Evolutionary conservation across 441 rosid species (phyloP).

Genomic region (Arabidopsis lyrata): DNA sequence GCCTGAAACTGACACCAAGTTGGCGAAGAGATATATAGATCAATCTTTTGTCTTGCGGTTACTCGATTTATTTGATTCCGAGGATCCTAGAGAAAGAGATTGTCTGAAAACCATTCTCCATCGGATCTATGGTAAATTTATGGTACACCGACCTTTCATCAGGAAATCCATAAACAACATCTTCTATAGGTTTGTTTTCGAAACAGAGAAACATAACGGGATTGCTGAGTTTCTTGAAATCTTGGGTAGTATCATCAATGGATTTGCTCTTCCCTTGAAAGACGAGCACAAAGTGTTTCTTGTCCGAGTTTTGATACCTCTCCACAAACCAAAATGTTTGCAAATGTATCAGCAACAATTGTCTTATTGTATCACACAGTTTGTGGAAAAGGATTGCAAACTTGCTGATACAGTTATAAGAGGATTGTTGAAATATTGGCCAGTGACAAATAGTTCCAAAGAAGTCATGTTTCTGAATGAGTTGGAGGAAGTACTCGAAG

Average conservation of each 20-base stretch:
- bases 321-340: slow-evolving; percentile 78
- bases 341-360: slow-evolving; percentile 78
- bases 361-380: slow-evolving; percentile 75
- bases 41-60: slow-evolving; percentile 66
- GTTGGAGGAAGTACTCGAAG: slow-evolving; percentile 76
- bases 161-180: slow-evolving; percentile 74
- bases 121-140: slow-evolving; percentile 75
- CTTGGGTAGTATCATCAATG: slow-evolving; percentile 78
- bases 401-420: slow-evolving; percentile 71
- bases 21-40: slow-evolving; percentile 67
- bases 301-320: slow-evolving; percentile 68
- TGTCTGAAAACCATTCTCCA: slow-evolving; percentile 74
- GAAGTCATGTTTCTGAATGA: slow-evolving; percentile 77
- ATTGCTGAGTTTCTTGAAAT: slow-evolving; percentile 77
- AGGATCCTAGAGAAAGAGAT: slow-evolving; percentile 85
- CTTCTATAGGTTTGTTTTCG: slow-evolving; percentile 67
- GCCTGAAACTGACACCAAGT: slow-evolving; percentile 72
- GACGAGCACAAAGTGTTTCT: slow-evolving; percentile 82
- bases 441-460: slow-evolving; percentile 73
- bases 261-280: slow-evolving; percentile 76
- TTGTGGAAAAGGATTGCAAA: slow-evolving; percentile 77
- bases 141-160: slow-evolving; percentile 81
- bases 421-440: slow-evolving; percentile 79
- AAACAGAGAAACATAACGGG: slow-evolving; percentile 76
- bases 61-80: slow-evolving; percentile 77